Evolutionary conservation across 2,329 filamentous ascomycete species (phyloP).

Genomic region (Emergomyces pasteurianus): DNA sequence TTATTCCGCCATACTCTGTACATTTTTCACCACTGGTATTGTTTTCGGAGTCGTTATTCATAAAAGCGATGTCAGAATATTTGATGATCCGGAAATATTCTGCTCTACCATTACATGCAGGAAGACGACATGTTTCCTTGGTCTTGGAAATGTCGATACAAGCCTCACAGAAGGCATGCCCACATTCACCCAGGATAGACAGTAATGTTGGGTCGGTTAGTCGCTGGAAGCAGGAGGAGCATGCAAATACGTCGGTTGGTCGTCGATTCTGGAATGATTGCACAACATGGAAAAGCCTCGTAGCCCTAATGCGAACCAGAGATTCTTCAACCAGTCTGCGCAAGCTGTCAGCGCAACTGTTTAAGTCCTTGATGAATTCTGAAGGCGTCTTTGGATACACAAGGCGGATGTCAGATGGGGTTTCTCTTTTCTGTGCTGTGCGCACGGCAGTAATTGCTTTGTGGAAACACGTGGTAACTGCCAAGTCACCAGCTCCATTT

Average conservation of each 20-base stretch:
- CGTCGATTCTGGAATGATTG: constrained; percentile 16
- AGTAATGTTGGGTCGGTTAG: constrained; percentile 20
- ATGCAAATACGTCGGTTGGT: constrained; percentile 12
- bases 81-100: constrained; percentile 31
- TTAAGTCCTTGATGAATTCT: constrained; percentile 12
- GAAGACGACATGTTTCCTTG: constrained; percentile 27
- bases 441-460: constrained; percentile 14
- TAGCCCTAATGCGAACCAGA: constrained; percentile 21
- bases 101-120: constrained; percentile 30
- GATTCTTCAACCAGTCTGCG: constrained; percentile 20
- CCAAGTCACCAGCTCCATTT: constrained; percentile 20
- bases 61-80: constrained; percentile 5
- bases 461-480: constrained; percentile 15
- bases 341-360: constrained; percentile 14
- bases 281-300: constrained; percentile 23
- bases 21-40: constrained; percentile 8
- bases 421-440: constrained; percentile 4
- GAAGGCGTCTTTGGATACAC: constrained; percentile 7
- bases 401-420: constrained; percentile 2
- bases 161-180: constrained; percentile 38
- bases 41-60: background rate
- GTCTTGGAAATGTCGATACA: constrained; percentile 22
- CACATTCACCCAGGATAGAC: constrained; percentile 38
- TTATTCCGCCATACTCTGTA: constrained; percentile 31
- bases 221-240: constrained; percentile 23